phyloP scores from a whole-genome alignment of 2,329 filamentous ascomycete species.

The Zymoseptoria crescenta region DNA sequence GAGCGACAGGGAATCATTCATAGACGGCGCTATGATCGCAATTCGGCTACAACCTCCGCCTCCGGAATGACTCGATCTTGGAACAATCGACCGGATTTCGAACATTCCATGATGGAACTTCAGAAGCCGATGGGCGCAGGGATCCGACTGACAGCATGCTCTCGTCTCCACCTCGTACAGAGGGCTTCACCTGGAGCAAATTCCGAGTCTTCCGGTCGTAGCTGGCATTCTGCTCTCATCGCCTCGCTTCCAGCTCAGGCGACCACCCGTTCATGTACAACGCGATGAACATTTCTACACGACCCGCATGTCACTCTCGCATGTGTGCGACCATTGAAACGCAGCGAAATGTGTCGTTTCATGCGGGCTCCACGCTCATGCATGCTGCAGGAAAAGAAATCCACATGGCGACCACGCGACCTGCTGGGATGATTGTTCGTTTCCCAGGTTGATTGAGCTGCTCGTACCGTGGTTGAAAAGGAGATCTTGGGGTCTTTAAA shows the following conservation, averaged over 20 bases:
- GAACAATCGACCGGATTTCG: not conserved
- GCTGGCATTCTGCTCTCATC: not conserved
- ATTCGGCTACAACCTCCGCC: not conserved
- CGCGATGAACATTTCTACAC: not conserved
- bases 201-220: not conserved
- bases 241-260: not conserved
- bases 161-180: not conserved
- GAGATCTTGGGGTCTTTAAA: constrained; percentile 18
- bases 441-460: constrained; percentile 5
- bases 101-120: not conserved
- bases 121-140: not conserved
- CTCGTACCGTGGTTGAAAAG: not conserved
- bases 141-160: not conserved
- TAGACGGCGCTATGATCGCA: not conserved
- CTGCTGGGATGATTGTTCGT: constrained; percentile 4
- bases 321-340: not conserved
- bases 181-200: not conserved
- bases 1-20: not conserved
- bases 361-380: not conserved
- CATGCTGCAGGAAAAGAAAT: not conserved
- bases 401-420: constrained; percentile 13
- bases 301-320: not conserved
- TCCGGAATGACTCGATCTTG: not conserved
- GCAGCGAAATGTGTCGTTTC: not conserved
- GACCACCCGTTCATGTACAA: constrained; percentile 1